These are phyloP conservation scores for Passalora sequoiae DNA, from an alignment of 2,329 filamentous ascomycete species.

Conservation along the genomic window DNA sequence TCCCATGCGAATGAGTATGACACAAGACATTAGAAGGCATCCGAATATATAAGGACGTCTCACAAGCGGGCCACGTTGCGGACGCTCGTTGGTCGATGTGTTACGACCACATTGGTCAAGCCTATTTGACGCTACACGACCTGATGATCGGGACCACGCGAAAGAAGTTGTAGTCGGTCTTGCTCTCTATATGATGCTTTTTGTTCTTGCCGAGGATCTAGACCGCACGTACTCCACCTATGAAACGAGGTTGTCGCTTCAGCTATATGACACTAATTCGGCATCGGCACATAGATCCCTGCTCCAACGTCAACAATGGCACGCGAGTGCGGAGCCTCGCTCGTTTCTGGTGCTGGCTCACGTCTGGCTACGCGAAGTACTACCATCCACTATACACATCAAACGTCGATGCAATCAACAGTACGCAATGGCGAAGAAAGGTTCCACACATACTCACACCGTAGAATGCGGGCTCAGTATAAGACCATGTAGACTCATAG, in stretches of 20 bases:
- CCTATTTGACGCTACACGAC: too few relatives aligned
- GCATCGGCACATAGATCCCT: neutral
- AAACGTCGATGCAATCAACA: constrained; percentile 8
- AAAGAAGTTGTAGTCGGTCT: too few relatives aligned
- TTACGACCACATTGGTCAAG: too few relatives aligned
- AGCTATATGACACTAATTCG: neutral
- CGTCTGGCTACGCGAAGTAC: neutral
- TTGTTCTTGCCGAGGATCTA: too few relatives aligned
- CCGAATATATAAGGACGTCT: too few relatives aligned
- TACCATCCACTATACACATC: constrained; percentile 6
- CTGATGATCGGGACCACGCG: too few relatives aligned
- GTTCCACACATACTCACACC: neutral
- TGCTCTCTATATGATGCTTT: too few relatives aligned
- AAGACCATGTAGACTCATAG: neutral
- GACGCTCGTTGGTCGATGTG: too few relatives aligned
- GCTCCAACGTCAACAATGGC: neutral
- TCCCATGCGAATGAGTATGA: too few relatives aligned
- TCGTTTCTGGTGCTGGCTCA: neutral
- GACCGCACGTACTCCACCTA: neutral
- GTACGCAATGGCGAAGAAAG: neutral
- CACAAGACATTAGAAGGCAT: too few relatives aligned
- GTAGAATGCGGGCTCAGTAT: neutral
- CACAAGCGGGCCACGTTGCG: too few relatives aligned
- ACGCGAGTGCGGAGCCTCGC: too few relatives aligned
- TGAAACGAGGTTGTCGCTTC: neutral